Evolutionary conservation across 805 yeast genomes (phyloP), one percentile per base, ranked within the genome.

Genomic region (Jamesozyma piceae): DNA sequence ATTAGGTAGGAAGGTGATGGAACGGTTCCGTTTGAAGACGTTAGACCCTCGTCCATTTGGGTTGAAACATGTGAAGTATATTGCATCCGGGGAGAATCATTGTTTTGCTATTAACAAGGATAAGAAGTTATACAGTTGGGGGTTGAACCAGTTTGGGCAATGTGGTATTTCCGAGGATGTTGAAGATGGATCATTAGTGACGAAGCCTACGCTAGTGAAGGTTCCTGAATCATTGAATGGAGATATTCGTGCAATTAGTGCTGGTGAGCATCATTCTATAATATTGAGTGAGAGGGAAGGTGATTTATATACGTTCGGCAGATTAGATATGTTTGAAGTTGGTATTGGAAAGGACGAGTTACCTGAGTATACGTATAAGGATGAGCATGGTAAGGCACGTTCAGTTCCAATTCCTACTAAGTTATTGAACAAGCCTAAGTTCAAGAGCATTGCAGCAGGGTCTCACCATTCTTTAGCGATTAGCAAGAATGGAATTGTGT

Each of bases 101-200:
- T 83, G 95, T 51, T 92, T 92, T 69, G 99, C 98, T 4, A 74
- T 92, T 48, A 82, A 83, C 46, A 67, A 71, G 13, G 75, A 77
- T 30, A 86, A 82, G 34, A 72, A 72, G 29, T 87, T 92, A 1
- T 73, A 74, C 49, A 73, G 92, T 9, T 92, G 98, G 98, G 99
- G 99, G 6, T 72, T 92, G 55, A 92, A 92, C 61, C 97, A 92
- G 64, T 92, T 77, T 58, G 97, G 97, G 19, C 99, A 92, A 66
- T 87, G 97, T 69, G 97, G 95, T 44, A 70, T 80, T 20, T 71
- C 84, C 14, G 80, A 81, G 29, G 78, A 77, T 39, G 75, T 84
- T 43, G 92, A 82, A 55, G 95, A 87, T 63, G 96, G 95, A 19
- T 83, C 92, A 2, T 72, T 85, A 43, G 77, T 92, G 36, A 67